These are phyloP conservation scores for Boletales sp. DNA, from an alignment of 768 basidiomycete species.

Conservation along the genomic window DNA sequence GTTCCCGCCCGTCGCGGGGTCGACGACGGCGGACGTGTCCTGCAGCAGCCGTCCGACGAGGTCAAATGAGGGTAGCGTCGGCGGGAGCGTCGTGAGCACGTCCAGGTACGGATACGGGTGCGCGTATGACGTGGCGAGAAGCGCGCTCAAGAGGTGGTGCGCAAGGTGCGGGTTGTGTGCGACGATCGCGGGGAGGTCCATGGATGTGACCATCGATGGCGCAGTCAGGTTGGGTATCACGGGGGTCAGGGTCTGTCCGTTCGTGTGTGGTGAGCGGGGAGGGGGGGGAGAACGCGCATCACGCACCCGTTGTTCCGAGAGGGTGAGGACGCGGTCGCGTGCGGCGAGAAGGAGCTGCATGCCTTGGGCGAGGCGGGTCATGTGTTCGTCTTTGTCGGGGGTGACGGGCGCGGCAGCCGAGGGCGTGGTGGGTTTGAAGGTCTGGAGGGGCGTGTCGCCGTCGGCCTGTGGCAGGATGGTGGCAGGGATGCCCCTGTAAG, in stretches of 20 bases:
- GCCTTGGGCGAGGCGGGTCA: slow-evolving; percentile 56
- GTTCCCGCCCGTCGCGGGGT: slow-evolving; percentile 38
- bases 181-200: slow-evolving; percentile 64
- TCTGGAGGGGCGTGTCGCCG: slow-evolving; percentile 2
- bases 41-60: slow-evolving; percentile 65
- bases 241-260: slow-evolving; percentile 49
- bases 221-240: slow-evolving; percentile 40
- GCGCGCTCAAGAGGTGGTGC: slow-evolving; percentile 58
- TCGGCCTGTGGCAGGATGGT: slow-evolving; percentile 6
- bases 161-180: slow-evolving; percentile 68
- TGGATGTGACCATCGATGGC: slow-evolving; percentile 57
- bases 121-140: slow-evolving; percentile 42
- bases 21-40: slow-evolving; percentile 50
- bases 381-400: slow-evolving; percentile 52
- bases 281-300: too few relatives aligned
- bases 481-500: slow-evolving; percentile 12
- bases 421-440: background rate
- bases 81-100: slow-evolving; percentile 62
- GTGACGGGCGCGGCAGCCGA: slow-evolving; percentile 15
- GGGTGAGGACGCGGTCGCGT: slow-evolving; percentile 66
- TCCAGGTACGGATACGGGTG: slow-evolving; percentile 53
- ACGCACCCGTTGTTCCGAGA: slow-evolving; percentile 69
- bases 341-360: slow-evolving; percentile 68
- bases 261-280: background rate
- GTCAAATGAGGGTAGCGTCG: slow-evolving; percentile 71